Evolutionary conservation across 495 filamentous ascomycete species (phyloP).

Genomic region (Lasiosphaeriaceae sp.): DNA sequence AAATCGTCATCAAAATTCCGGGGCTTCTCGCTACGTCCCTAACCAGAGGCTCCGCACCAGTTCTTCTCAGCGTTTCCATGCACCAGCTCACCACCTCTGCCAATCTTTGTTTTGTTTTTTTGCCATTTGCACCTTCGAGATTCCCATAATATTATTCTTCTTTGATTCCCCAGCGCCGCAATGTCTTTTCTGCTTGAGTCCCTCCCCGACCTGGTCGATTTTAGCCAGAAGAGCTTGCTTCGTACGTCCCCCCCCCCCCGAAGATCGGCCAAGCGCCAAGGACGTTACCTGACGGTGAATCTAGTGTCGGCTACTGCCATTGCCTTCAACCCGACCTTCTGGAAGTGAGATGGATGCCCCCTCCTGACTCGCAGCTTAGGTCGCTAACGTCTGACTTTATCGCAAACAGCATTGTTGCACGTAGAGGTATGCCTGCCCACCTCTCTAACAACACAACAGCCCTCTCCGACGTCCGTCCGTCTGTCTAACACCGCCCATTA

Average conservation of each 20-base stretch:
- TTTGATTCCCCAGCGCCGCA: background rate
- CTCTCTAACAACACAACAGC: background rate
- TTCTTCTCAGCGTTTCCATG: background rate
- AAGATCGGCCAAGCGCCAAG: slow-evolving; percentile 10
- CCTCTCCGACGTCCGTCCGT: background rate
- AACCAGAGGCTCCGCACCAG: background rate
- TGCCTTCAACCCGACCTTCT: slow-evolving; percentile 74
- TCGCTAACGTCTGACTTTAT: slow-evolving; percentile 16
- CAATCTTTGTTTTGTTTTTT: background rate
- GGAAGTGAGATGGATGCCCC: slow-evolving; percentile 58
- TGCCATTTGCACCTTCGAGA: too few relatives aligned
- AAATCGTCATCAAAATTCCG: background rate
- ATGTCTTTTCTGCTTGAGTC: slow-evolving; percentile 22
- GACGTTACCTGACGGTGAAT: slow-evolving; percentile 9
- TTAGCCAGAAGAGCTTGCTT: slow-evolving; percentile 60
- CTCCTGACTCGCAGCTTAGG: background rate
- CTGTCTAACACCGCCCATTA: slow-evolving; percentile 32
- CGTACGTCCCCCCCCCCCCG: slow-evolving; percentile 42
- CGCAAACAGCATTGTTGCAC: slow-evolving; percentile 54
- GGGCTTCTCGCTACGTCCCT: background rate
- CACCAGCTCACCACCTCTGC: background rate
- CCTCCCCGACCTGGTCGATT: slow-evolving; percentile 50
- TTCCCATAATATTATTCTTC: background rate
- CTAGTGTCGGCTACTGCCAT: slow-evolving; percentile 65
- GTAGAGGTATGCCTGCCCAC: slow-evolving; percentile 53